phyloP scores from a whole-genome alignment of 1,139 yeast species.

The Kazachstania sp. region DNA sequence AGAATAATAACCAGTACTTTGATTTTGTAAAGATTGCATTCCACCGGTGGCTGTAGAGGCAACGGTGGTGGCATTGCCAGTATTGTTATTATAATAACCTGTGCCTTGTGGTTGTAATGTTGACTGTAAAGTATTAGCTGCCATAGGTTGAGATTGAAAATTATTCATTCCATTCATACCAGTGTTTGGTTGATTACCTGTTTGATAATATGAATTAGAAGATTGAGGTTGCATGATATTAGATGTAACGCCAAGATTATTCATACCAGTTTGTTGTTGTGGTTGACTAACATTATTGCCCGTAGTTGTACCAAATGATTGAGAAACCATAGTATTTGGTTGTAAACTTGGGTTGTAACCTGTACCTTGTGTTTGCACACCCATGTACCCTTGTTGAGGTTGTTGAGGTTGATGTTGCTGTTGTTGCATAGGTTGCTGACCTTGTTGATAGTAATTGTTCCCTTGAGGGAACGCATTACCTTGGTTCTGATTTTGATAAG shows the following conservation, averaged over 20 bases:
- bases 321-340: conserved; percentile 3
- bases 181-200: conserved; percentile 1
- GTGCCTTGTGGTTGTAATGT: conserved; percentile 9
- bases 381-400: conserved; percentile 1
- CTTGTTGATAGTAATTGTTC: conserved; percentile 9
- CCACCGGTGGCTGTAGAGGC: neutral
- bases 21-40: conserved; percentile 4
- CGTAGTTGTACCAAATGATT: neutral
- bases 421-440: conserved; percentile 8
- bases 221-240: neutral
- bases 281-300: neutral
- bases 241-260: neutral
- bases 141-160: conserved; percentile 2
- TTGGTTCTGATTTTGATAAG: conserved; percentile 14
- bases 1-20: conserved; percentile 9
- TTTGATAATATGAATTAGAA: neutral
- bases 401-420: conserved; percentile 4
- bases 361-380: conserved; percentile 1
- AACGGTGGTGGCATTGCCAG: conserved; percentile 5
- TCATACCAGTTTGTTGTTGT: neutral
- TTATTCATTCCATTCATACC: neutral
- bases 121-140: no score
- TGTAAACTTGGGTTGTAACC: conserved; percentile 2
- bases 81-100: conserved; percentile 5
- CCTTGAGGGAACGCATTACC: conserved; percentile 9